phyloP scores from a whole-genome alignment of 257 asterid genomes.

The Eustoma russellianum region DNA sequence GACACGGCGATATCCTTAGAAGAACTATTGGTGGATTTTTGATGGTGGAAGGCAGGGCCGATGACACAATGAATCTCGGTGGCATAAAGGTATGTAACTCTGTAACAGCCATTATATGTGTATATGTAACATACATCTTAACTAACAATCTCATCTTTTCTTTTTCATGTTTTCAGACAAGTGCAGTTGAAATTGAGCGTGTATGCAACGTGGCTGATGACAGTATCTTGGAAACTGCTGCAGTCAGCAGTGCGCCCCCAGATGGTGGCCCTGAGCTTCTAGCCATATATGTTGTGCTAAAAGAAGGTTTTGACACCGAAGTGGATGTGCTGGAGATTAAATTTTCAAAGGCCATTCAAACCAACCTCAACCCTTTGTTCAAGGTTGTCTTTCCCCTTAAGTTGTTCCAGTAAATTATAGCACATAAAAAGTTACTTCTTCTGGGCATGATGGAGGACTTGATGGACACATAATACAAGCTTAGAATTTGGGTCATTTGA shows the following conservation, averaged over 20 bases:
- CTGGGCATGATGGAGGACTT: too few relatives aligned
- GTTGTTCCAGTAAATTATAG: background rate
- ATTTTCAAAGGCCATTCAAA: slow-evolving; percentile 61
- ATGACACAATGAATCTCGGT: slow-evolving; percentile 97
- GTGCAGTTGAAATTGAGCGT: slow-evolving; percentile 80
- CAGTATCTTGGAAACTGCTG: slow-evolving; percentile 76
- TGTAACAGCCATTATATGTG: too few relatives aligned
- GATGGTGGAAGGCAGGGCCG: slow-evolving; percentile 79
- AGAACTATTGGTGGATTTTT: slow-evolving; percentile 65
- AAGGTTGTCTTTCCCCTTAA: slow-evolving; percentile 36
- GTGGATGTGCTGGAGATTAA: slow-evolving; percentile 42
- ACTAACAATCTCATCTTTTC: background rate
- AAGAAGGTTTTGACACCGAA: slow-evolving; percentile 33
- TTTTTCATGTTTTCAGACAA: slow-evolving; percentile 37
- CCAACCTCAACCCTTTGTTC: slow-evolving; percentile 76
- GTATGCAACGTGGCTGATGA: slow-evolving; percentile 66
- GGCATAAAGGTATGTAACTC: slow-evolving; percentile 61
- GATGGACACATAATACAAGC: too few relatives aligned
- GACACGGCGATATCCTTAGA: slow-evolving; percentile 87
- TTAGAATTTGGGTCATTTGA: too few relatives aligned
- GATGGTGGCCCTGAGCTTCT: slow-evolving; percentile 83
- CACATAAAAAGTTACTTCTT: too few relatives aligned
- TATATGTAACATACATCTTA: background rate
- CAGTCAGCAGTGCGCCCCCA: slow-evolving; percentile 58
- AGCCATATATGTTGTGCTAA: slow-evolving; percentile 64